Evolutionary conservation across 345 rosid genomes (phyloP), one percentile per base, ranked within the genome.

Genomic region (Citrus reticulata): DNA sequence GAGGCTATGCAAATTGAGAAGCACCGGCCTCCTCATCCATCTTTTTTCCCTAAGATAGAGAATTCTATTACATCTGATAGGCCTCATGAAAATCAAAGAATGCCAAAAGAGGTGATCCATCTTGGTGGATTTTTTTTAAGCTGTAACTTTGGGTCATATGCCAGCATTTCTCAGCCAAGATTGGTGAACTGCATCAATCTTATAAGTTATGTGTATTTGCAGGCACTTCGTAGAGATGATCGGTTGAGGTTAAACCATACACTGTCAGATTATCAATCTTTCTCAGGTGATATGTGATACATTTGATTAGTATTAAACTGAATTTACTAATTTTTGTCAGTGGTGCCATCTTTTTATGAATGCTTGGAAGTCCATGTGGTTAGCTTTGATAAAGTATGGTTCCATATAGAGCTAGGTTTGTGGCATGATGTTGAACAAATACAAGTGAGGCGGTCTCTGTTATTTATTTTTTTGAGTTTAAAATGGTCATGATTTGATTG

Each of bases 61-160:
- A 87, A 77, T 86, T 60, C 94, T 77, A 60, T 87, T 81, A 91
- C 88, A 63, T 78, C 93, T 76, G 97, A 93, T 71, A 92, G 96
- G 84, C 79, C 87, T 89, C 91, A 83, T 80, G 99, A 93, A 83
- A 90, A 87, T 85, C 97, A 86, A 79, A 92, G 98, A 87, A 81
- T 79, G 79, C 89, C 92, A 74, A 92, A 91, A 84, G 98, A 89
- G 95, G 99, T 94, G 82, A 82, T 73, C 74, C 64, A 63, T 61
- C 54, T 59, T 42, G 20, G 8, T 75, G 39, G 79, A 35, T 34
- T 32, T 70, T 13, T 58, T 70, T 13, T 58, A 55, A n/a, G 60
- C 42, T 62, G 30, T n/a, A 57, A 27, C 25, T 1, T 4, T 42
- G 39, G 30, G 19, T 39, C 55, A 30, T 63, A 3, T 74, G 70